Conservation (phyloP, 2,329 filamentous ascomycete genomes). For the Daldinia sp. region DNA sequence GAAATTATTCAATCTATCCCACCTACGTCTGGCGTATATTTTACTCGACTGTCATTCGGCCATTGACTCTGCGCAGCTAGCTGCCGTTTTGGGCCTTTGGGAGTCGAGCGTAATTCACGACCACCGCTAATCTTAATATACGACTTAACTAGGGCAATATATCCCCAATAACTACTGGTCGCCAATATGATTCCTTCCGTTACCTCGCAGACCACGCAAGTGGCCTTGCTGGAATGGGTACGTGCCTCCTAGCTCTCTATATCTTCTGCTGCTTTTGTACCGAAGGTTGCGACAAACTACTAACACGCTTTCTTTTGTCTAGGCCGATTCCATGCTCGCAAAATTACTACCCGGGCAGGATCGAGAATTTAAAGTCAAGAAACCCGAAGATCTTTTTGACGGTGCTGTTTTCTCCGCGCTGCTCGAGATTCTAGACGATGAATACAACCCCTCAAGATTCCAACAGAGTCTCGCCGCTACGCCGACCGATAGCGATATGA, state of each 20-base stretch:
- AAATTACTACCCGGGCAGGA: slow-evolving; percentile 42
- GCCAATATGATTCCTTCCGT: slow-evolving; percentile 42
- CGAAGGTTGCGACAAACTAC: slow-evolving; percentile 9
- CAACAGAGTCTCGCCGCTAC: slow-evolving; percentile 54
- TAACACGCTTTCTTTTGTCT: slow-evolving; percentile 3
- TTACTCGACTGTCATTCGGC: slow-evolving; percentile 5
- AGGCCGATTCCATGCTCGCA: slow-evolving; percentile 45
- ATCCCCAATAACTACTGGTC: slow-evolving; percentile 17
- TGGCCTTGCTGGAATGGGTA: slow-evolving; percentile 45
- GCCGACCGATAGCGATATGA: slow-evolving; percentile 54
- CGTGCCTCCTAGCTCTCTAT: slow-evolving; percentile 20
- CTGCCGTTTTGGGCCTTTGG: slow-evolving; percentile 11
- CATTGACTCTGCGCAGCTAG: slow-evolving; percentile 16
- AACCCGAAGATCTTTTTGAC: slow-evolving; percentile 61
- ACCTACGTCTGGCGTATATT: neutral
- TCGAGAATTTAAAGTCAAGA: slow-evolving; percentile 56
- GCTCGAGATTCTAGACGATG: slow-evolving; percentile 64
- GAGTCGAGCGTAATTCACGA: slow-evolving; percentile 11
- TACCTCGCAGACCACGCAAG: slow-evolving; percentile 34
- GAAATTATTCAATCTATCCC: neutral
- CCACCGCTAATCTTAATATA: slow-evolving; percentile 25
- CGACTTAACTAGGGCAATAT: slow-evolving; percentile 1
- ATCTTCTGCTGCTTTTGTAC: slow-evolving; percentile 27
- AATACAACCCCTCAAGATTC: slow-evolving; percentile 64
- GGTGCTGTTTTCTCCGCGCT: slow-evolving; percentile 63